Conservation (phyloP, 208 protist genomes). For the Spongospora subterranea region DNA sequence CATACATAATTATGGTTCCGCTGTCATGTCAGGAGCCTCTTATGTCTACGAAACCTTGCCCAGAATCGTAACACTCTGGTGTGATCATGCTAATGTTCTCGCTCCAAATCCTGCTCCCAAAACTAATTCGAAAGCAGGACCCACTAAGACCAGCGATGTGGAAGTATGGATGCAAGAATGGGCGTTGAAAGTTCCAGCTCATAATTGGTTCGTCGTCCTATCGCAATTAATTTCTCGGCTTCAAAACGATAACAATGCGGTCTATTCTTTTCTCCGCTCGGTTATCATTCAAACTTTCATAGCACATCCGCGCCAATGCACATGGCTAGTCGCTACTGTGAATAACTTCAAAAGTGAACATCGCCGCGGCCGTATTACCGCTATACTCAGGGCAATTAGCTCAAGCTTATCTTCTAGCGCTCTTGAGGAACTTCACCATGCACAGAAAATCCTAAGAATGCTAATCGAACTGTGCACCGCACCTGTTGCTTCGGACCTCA, state of each 20-base stretch:
- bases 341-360: conserved; percentile 22
- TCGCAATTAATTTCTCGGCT: conserved; percentile 21
- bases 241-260: conserved; percentile 14
- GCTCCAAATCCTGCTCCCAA: not conserved
- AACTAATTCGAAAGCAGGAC: not conserved
- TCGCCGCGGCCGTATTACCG: not conserved
- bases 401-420: not conserved
- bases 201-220: conserved; percentile 24
- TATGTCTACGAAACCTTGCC: conserved; percentile 15
- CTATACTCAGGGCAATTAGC: not conserved
- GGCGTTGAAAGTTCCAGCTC: not conserved
- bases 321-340: conserved; percentile 5
- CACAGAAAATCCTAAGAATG: not conserved
- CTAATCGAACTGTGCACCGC: conserved; percentile 47
- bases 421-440: not conserved
- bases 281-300: not conserved
- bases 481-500: not conserved
- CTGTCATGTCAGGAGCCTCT: not conserved
- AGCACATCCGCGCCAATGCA: conserved; percentile 4
- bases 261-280: not conserved
- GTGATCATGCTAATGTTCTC: not conserved
- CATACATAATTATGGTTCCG: not conserved
- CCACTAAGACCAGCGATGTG: not conserved
- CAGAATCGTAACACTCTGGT: conserved; percentile 3
- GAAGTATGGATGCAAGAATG: not conserved